Evolutionary conservation across 1,139 yeast species (phyloP), one percentile per base, ranked within the genome.

Genomic region (Protomyces lactucae-debilis): DNA sequence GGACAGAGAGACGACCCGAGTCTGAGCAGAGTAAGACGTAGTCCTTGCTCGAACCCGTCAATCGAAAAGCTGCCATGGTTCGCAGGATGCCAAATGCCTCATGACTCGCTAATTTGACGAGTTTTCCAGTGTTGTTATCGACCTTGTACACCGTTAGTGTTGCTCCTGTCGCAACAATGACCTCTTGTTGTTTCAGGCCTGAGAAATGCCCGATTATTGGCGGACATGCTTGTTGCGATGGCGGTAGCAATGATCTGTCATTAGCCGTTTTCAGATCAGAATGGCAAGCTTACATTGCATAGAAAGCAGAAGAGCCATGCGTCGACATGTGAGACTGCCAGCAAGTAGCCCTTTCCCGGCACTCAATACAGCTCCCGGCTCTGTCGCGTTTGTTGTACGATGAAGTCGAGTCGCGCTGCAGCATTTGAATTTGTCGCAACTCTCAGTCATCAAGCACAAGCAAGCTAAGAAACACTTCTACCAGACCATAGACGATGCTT

Each of bases 1-100:
- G 74, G 0, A 92, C 74, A 0, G 86, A 77, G 23, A 91, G 70
- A 65, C 84, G 83, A 0, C 98, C 98, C 1, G 96, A 83, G 72
- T 92, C 98, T 0, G 95, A 84, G 0, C 95, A 82, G 2, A 90
- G 74, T n/a, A 87, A 82, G 32, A 92, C 70, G 48, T 78, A 77
- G 69, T 89, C 95, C 63, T 78, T 78, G 0, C 77, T 53, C 5
- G 57, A 61, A 25, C 87, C 90, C 0, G 83, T 78, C 12, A 81
- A 73, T 28, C 83, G 79, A 64, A 88, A 76, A 36, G 80, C 76
- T 1, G 77, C 80, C 21, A 89, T 75, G 12, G 78, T 71, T 61
- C 91, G 78, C 8, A 92, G 77, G 14, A 82, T 79, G 0, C 88
- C 86, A 75, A 87, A 87, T 1, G 83, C 71, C 51, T 83, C 80